Percentiles rank a stretch among this genome's conserved stretches.
Evolutionary conservation across 1,139 yeast species (phyloP).

Genomic region (Scheffersomyces parashehatae): DNA sequence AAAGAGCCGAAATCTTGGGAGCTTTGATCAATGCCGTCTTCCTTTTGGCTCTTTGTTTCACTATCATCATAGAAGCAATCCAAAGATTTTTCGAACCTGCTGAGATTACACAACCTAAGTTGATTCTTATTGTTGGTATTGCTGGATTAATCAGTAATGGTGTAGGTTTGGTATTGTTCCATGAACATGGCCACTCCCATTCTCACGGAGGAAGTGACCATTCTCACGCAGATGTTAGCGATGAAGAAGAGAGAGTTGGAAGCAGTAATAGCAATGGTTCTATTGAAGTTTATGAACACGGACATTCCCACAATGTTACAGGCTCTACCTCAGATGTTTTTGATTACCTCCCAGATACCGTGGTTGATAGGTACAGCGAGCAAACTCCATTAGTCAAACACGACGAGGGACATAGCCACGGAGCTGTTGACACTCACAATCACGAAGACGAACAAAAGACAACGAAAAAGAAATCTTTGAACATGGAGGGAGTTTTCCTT

Average conservation of each 20-base stretch:
- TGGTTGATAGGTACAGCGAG: slow-evolving; percentile 33
- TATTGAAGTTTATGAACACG: slow-evolving; percentile 4
- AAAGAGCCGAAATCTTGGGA: slow-evolving; percentile 91
- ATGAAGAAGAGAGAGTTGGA: slow-evolving; percentile 20
- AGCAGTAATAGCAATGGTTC: slow-evolving; percentile 18
- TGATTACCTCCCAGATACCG: slow-evolving; percentile 42
- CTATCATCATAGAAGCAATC: slow-evolving; percentile 89
- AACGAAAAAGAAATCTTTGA: slow-evolving; percentile 61
- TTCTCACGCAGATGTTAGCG: slow-evolving; percentile 17
- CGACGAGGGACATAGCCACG: slow-evolving; percentile 5
- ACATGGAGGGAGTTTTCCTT: slow-evolving; percentile 95
- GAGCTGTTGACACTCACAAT: slow-evolving; percentile 15
- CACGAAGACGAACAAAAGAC: slow-evolving; percentile 10
- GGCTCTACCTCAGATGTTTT: slow-evolving; percentile 27
- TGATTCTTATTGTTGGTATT: slow-evolving; percentile 77
- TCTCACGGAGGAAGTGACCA: slow-evolving; percentile 31
- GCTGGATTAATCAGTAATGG: slow-evolving; percentile 83
- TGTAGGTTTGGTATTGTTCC: slow-evolving; percentile 83
- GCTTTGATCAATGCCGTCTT: slow-evolving; percentile 94
- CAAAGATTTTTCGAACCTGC: slow-evolving; percentile 86
- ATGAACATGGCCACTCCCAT: slow-evolving; percentile 83
- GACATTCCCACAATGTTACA: slow-evolving; percentile 24
- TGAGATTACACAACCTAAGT: slow-evolving; percentile 72
- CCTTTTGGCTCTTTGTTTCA: slow-evolving; percentile 84
- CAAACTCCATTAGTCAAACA: slow-evolving; percentile 30